Evolutionary conservation across 371 early-diverging fungal species (phyloP), one percentile per base, ranked within the genome.

Genomic region (Mucor racemosus): DNA sequence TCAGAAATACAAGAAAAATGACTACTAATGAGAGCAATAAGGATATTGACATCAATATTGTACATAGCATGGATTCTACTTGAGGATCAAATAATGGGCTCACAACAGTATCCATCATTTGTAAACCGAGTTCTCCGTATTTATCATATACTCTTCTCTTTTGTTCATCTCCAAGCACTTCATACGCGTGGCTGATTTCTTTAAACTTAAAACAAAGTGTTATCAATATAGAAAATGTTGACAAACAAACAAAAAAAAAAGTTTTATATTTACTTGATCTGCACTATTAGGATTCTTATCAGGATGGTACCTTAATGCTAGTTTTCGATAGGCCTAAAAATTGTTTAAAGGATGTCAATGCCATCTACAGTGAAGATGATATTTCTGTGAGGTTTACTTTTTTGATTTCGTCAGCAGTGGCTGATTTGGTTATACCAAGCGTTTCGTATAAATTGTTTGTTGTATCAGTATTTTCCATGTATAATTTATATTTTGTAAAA

Each of bases 71-170:
- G 33, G 88, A 85, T 66, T 92, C 89, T 7, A 92, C 79, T 53
- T 89, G 86, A 0, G 95, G 93, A 76, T 94, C 92, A 66, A 95
- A 83, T 60, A 91, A 76, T 36, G 92, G 86, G 58, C 93, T 88
- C 26, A 84, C 84, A 35, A 91, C 84, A 2, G 88, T 82, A 21
- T 86, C 91, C 73, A 93, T 88, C 94, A 95, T 93, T 60, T 84
- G 82, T 6, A 95, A 77, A 7, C 96, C 97, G 39, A 90, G 81
- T 68, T 95, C 94, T 39, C 98, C 97, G 75, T 95, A 93, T 53
- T 84, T 85, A 81, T 96, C 95, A 74, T 96, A 95, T 10, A 91
- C 84, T 42, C 82, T 74, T 50, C 94, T 86, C 75, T 92, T 93
- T 55, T 94, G 88, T 44, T 88, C 86, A 67, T 95, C 93, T 36